Conservation (phyloP, 2,329 filamentous ascomycete species). For the Penicillium sp. region DNA sequence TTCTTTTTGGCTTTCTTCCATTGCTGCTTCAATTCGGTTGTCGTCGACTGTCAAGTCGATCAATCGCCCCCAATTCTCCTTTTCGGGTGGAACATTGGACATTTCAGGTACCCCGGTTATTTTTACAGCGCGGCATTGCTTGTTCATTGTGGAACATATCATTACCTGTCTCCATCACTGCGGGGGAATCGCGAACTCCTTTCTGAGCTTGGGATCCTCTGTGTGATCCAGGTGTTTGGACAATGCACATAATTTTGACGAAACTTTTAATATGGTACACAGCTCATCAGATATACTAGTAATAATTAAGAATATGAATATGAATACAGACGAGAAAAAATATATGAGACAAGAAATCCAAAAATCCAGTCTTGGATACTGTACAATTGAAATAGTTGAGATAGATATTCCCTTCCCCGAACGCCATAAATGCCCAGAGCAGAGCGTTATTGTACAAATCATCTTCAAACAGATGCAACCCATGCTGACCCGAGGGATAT, state of each 20-base stretch:
- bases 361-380: slow-evolving; percentile 1
- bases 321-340: background rate
- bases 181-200: background rate
- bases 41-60: background rate
- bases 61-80: background rate
- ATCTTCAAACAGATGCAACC: slow-evolving; percentile 9
- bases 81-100: background rate
- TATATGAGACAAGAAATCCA: background rate
- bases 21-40: background rate
- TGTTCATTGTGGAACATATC: background rate
- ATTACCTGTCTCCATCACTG: background rate
- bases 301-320: slow-evolving; percentile 3
- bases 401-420: slow-evolving; percentile 8
- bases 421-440: slow-evolving; percentile 34
- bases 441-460: slow-evolving; percentile 36
- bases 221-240: background rate
- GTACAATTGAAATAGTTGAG: background rate
- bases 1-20: slow-evolving; percentile 12
- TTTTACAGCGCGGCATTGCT: background rate
- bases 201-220: background rate
- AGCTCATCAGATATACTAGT: background rate
- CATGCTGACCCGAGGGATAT: background rate
- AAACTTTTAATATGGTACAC: background rate
- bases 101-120: background rate
- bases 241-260: slow-evolving; percentile 2